Evolutionary conservation across 2,329 filamentous ascomycete species (phyloP).

Genomic region (Trichoderma koningii): DNA sequence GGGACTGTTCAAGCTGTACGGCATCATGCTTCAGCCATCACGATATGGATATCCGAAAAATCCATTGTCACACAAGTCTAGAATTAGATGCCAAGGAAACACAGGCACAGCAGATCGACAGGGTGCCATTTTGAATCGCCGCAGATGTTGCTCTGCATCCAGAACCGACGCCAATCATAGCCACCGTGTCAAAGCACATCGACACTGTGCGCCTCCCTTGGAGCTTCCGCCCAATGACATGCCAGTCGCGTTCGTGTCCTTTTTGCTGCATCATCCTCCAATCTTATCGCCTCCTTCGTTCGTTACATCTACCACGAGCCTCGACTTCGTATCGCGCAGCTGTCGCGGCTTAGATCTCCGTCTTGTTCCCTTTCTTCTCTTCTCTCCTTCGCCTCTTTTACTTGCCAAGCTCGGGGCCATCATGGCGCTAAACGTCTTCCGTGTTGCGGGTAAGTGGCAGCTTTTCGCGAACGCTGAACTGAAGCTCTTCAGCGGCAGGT

Average conservation of each 20-base stretch:
- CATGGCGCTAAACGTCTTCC: conserved; percentile 61
- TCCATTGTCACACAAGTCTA: neutral
- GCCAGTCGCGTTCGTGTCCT: conserved; percentile 34
- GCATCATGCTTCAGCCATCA: neutral
- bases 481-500: neutral
- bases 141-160: neutral
- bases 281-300: conserved; percentile 21
- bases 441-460: conserved; percentile 53
- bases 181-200: neutral
- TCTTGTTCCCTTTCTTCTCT: neutral
- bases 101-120: neutral
- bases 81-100: neutral
- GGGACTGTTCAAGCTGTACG: neutral
- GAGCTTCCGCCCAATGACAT: conserved; percentile 30
- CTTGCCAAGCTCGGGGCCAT: conserved; percentile 19
- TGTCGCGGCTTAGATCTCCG: neutral
- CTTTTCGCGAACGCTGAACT: neutral
- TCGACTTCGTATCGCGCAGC: conserved; percentile 2
- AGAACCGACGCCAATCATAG: neutral
- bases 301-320: neutral
- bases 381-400: neutral
- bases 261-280: conserved; percentile 29
- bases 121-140: conserved; percentile 10
- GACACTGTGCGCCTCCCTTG: conserved; percentile 3
- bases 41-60: neutral